phyloP scores from a whole-genome alignment of 73 alveolate species.

The Paramecium caudatum region DNA sequence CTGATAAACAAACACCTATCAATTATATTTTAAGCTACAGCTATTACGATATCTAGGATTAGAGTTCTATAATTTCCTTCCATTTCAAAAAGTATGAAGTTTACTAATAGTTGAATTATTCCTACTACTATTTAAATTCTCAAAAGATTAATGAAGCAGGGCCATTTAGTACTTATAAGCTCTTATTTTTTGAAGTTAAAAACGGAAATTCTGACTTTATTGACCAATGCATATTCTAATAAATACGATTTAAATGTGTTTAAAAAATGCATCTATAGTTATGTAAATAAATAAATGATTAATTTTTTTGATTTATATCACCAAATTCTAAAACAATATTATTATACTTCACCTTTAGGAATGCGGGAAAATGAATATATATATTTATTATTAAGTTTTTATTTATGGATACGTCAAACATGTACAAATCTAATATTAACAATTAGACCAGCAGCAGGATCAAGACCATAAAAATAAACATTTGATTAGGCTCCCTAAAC shows the following conservation, averaged over 20 bases:
- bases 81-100: neutral
- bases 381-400: conserved; percentile 3
- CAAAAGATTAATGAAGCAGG: neutral
- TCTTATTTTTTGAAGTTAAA: conserved; percentile 16
- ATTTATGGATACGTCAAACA: conserved; percentile 21
- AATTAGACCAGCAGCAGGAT: conserved; percentile 57
- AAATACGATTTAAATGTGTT: conserved; percentile 9
- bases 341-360: too few relatives aligned
- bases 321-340: too few relatives aligned
- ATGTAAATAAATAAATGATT: neutral
- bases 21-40: neutral
- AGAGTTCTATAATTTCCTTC: neutral
- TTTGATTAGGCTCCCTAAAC: conserved; percentile 18
- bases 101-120: neutral
- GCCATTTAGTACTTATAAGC: conserved; percentile 14
- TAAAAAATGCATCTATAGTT: conserved; percentile 9
- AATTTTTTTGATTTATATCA: too few relatives aligned
- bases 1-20: conserved; percentile 15
- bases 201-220: conserved; percentile 2
- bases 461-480: conserved; percentile 4
- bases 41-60: neutral
- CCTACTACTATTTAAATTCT: neutral
- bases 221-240: conserved; percentile 25
- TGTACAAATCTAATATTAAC: neutral
- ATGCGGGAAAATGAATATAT: too few relatives aligned